Conservation (phyloP, 2,329 filamentous ascomycete species). For the Cryphonectria nitschkei region DNA sequence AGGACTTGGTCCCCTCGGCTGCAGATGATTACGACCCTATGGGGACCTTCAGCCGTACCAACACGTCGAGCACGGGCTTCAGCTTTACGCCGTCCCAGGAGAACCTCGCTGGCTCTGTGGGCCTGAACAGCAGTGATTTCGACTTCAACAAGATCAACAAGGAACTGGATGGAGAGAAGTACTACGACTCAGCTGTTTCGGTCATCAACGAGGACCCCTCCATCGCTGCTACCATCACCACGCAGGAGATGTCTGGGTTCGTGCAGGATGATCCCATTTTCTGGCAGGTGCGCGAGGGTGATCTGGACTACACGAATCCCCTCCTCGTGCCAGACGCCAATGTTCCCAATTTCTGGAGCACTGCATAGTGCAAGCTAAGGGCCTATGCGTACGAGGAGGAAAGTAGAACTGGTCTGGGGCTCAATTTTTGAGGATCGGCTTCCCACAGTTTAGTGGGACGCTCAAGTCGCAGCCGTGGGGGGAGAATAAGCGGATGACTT, state of each 20-base stretch:
- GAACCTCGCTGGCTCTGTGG: slow-evolving; percentile 45
- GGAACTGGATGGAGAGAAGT: slow-evolving; percentile 49
- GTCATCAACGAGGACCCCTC: slow-evolving; percentile 48
- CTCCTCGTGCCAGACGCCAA: slow-evolving; percentile 21
- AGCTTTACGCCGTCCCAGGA: slow-evolving; percentile 52
- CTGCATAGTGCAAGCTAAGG: background rate
- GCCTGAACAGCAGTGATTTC: slow-evolving; percentile 48
- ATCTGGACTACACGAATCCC: slow-evolving; percentile 32
- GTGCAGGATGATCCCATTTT: slow-evolving; percentile 54
- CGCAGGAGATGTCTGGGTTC: slow-evolving; percentile 32
- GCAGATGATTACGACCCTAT: slow-evolving; percentile 46
- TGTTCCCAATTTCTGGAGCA: slow-evolving; percentile 25
- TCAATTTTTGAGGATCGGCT: background rate
- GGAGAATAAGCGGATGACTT: background rate
- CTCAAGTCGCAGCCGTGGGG: background rate
- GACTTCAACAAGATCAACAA: slow-evolving; percentile 51
- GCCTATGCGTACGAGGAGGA: background rate
- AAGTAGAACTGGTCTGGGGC: background rate
- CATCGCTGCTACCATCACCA: slow-evolving; percentile 41
- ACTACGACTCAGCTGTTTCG: slow-evolving; percentile 44
- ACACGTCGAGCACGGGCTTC: slow-evolving; percentile 49
- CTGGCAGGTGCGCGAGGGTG: slow-evolving; percentile 46
- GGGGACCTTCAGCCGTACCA: slow-evolving; percentile 53
- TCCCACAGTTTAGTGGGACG: background rate
- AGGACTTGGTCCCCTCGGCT: slow-evolving; percentile 55